Base-by-base conservation (phyloP, 306 rosid species). In the Cucumis melo region DNA sequence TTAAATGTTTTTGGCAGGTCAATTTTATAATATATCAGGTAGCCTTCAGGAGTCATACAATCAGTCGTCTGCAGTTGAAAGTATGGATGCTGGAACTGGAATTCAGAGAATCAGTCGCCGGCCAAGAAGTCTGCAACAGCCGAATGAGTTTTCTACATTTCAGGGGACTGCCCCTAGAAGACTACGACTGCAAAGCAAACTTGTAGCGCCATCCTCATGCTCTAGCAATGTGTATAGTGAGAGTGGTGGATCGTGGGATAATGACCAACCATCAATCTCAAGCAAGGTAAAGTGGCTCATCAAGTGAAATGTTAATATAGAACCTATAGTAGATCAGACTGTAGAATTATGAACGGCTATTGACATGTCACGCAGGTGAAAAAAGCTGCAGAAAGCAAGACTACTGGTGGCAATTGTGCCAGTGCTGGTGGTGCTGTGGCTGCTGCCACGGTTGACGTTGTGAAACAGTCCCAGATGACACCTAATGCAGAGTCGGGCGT, bases 121-220 rank as follows among this genome's bases (percentile, higher is more conserved):
- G 21, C 64, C 48, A 36, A 85, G 39, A 73, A 79, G 20, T 73
- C 80, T 70, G 39, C 85, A 76, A 39, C 81, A 72, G 46, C 61
- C 41, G 48, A 65, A 39, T 27, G 42, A 48, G 63, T 81, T 78
- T 68, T 2, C 29, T 9, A 56, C 2, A 16, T 2, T 5, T 16
- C 88, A 87, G 73, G 90, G 88, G 42, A 65, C 39, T 58, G 98
- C 98, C 3, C 82, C 74, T 11, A 91, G 96, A 85, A 87, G 98
- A 84, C 2, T 91, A 58, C 87, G 77, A 16, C 72, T 90, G 71
- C 38, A 36, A 71, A 7, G 34, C 11, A 76, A 48, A 57, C 54
- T 79, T 60, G 76, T 62, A 34, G 38, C 12, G 68, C 48, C 1
- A 17, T 17, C 81, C 23, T 50, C n/a, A 50, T 16, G 1, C 66